A percentile compares a stretch with the other conserved stretches of the same genome.
phyloP scores from a whole-genome alignment of 495 filamentous ascomycete genomes.

The Trichoderma gamsii region DNA sequence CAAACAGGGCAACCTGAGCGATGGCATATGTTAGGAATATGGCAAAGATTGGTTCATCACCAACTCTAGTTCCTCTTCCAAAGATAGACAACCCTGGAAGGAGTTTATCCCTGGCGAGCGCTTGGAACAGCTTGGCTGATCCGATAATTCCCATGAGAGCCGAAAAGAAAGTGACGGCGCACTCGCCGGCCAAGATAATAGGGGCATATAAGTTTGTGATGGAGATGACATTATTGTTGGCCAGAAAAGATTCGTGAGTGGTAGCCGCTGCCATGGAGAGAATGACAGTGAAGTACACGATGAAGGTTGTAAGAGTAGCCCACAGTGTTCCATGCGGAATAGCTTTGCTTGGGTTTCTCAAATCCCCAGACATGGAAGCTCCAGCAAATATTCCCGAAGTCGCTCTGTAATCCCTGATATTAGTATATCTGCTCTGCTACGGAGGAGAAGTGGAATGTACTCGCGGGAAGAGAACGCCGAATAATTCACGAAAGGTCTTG shows the following conservation, averaged over 20 bases:
- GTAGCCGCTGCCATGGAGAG: slow-evolving; percentile 74
- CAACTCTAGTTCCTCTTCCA: slow-evolving; percentile 64
- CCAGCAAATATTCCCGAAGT: slow-evolving; percentile 65
- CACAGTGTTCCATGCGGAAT: slow-evolving; percentile 78
- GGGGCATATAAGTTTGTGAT: slow-evolving; percentile 66
- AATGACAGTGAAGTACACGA: slow-evolving; percentile 71
- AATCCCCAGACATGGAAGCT: slow-evolving; percentile 86
- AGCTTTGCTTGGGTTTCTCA: slow-evolving; percentile 75
- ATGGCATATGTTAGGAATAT: slow-evolving; percentile 72
- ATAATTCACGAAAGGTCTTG: slow-evolving; percentile 76
- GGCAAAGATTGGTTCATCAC: slow-evolving; percentile 71
- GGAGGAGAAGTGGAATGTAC: background rate
- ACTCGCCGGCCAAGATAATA: slow-evolving; percentile 73
- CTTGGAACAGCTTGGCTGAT: slow-evolving; percentile 81
- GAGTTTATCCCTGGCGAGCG: slow-evolving; percentile 72
- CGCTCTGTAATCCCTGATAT: slow-evolving; percentile 31
- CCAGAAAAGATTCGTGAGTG: slow-evolving; percentile 65
- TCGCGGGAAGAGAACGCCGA: slow-evolving; percentile 74
- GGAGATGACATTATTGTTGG: slow-evolving; percentile 73
- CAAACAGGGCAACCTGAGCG: slow-evolving; percentile 74
- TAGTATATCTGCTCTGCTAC: no score
- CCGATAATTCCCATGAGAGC: slow-evolving; percentile 82
- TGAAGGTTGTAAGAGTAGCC: slow-evolving; percentile 68
- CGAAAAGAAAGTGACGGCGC: slow-evolving; percentile 78
- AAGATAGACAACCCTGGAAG: slow-evolving; percentile 72